phyloP scores from a whole-genome alignment of 2,329 filamentous ascomycete species.

The Elsinoe necatrix region DNA sequence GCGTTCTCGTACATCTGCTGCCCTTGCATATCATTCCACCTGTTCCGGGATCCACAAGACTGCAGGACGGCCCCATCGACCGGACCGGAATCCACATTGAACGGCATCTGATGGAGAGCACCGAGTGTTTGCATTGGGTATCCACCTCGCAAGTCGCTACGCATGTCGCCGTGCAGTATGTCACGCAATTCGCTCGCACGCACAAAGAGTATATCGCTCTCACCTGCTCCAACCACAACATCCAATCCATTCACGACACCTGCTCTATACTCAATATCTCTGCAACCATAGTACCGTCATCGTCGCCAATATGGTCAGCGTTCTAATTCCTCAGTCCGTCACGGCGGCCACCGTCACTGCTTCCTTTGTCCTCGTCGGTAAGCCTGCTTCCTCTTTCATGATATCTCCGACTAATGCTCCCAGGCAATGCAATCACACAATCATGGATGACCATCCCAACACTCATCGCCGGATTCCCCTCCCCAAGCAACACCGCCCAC shows the following conservation, averaged over 20 bases:
- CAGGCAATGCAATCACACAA: conserved; percentile 46
- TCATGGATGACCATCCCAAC: conserved; percentile 46
- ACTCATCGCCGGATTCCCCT: conserved; percentile 40
- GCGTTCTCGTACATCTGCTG: background rate
- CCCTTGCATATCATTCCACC: background rate
- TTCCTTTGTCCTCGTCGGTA: conserved; percentile 12
- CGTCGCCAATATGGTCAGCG: background rate
- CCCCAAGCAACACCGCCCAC: conserved; percentile 34
- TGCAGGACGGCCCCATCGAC: conserved; percentile 1
- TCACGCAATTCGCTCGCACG: background rate
- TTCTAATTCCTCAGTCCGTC: conserved; percentile 4
- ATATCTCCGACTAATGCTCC: background rate
- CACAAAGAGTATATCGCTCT: background rate
- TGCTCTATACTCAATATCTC: background rate
- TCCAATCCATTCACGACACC: background rate
- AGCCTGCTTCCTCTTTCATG: background rate
- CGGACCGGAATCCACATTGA: background rate
- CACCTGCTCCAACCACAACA: background rate
- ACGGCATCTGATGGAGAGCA: background rate
- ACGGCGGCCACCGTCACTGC: conserved; percentile 9
- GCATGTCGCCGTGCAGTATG: background rate
- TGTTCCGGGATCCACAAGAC: background rate
- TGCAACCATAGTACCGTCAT: too few relatives aligned
- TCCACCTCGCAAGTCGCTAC: background rate
- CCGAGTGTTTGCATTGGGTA: background rate